Evolutionary conservation across 805 yeast species (phyloP), one percentile per base, ranked within the genome.

Genomic region (Vanderwaltozyma polyspora): DNA sequence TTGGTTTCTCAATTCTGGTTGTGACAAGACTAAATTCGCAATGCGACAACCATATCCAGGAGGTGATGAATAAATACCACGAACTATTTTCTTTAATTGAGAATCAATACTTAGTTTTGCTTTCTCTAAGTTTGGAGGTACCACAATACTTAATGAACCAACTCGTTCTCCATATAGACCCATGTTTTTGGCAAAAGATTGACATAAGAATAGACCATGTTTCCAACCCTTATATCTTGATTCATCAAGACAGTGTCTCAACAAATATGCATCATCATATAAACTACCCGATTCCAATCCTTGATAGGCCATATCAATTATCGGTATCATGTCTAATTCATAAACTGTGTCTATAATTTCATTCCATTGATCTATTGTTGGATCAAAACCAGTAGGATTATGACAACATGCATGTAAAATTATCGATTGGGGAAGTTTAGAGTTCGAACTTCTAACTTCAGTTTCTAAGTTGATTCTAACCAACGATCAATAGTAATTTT

Each of bases 311-410:
- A 80, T 76, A 64, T 87, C 97, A 41, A 87, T 74, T 54, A 89
- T 67, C 27, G 94, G 94, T 58, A 81, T 70, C 49, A 83, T 71
- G 29, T 69, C 63, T 55, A 73, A 72, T 32, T 65, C 57, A 46
- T 70, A 62, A 27, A 82, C 55, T 23, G 78, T 73, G 32, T 77
- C 74, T 48, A 82, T 66, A 26, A 89, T 82, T 56, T 70, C 61
- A 41, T 70, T 67, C 95, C 95, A 86, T 55, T 87, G 84, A 43
- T 74, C 82, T 19, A 63, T 60, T 13, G 84, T 74, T 41, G 94
- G 91, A 56, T 87, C 96, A 57, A 87, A 76, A 44, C 96, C 97
- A 14, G 96, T 89, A 36, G 97, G 97, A 67, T 87, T 89, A 66
- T 87, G 96, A 51, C 95, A 91, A 57, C 95, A 86, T 7, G 95